Evolutionary conservation across 352 stramenopile genomes (phyloP), one percentile per base, ranked within the genome.

Genomic region (Pythium dissimile): DNA sequence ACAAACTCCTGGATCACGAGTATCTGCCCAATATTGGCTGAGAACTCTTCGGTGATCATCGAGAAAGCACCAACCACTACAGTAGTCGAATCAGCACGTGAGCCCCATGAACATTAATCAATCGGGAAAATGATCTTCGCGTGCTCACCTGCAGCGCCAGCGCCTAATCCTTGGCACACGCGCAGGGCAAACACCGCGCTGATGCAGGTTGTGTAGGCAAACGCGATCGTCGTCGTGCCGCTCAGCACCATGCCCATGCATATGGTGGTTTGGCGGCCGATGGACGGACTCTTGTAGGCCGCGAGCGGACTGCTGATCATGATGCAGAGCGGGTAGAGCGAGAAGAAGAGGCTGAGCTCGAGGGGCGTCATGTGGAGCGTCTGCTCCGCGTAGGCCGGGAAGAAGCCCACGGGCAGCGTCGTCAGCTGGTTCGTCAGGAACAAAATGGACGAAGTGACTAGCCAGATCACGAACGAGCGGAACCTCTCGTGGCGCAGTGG

Each of bases 361-460:
- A 57, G 48, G 15, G 66, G 54, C 20, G 73, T 73, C 69, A 86
- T 81, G 52, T 67, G 54, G 1, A 84, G 68, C n/a, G 20, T 57
- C 31, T 72, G 50, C 37, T 75, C 54, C 37, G 73, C 80, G 65
- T 88, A 87, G 11, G 61, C 59, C 27, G 80, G 80, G 63, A 86
- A 88, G 67, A 90, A 90, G 24, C 80, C 80, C n/a, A 90, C 80
- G 18, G 77, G 72, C 10, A 90, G 68, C 56, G 77, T 87, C 35
- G 77, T 87, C 54, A 90, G 75, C 47, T 88, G 80, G 59, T 90
- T 90, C 11, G 74, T 77, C 20, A 88, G 72, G 61, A 90, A 88
- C 27, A 90, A 59, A 31, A 88, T 72, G 47, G 52, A 59, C 18
- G 75, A 79, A 8, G 72, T 73, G 32, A 72, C 51, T 39, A 80